Evolutionary conservation across 257 asterid genomes (phyloP), one percentile per base, ranked within the genome.

Genomic region (Capsicum rhomboideum): DNA sequence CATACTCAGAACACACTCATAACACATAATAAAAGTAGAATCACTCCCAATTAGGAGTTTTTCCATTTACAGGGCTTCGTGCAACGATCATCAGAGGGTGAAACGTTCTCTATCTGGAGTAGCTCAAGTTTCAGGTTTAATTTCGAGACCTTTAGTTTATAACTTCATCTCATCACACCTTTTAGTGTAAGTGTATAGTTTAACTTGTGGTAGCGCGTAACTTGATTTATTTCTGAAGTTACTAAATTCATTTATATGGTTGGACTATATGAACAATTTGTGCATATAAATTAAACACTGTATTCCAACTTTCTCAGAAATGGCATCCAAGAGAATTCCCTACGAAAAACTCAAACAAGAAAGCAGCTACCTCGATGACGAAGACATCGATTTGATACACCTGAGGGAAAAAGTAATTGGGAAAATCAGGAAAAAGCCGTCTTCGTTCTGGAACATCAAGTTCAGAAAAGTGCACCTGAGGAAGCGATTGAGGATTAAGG

Each of bases 271-370:
- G 17, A 12, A 12, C 11, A 50, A 11, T 14, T 52, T 17, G 7
- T 16, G 64, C 20, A 56, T 56, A 20, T 56, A 56, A 56, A 56
- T 20, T 10, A 21, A 10, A 21, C 40, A 34, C 6, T 26, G 1
- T 44, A 50, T 17, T 72, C 55, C 6, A 28, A 12, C 8, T 20
- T 29, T 83, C 21, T 40, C 18, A 31, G 44, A 49, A 31, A 92
- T 91, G 91, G 87, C 88, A 84, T 85, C 90, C n/a, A 26, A 75
- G 82, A 26, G 88, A 88, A 63, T 66, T 83, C 63, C 93, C 1
- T 94, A 96, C 93, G 85, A 87, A 28, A 90, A 88, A 79, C 87
- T 93, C 42, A 88, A 80, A 40, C 84, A 89, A 2, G 94, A 92
- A 10, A 67, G 83, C 4, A 80, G 84, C 85, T 83, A 86, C 74